Conservation (phyloP, 139 green algal genomes). For the Coccomyxa sp. region DNA sequence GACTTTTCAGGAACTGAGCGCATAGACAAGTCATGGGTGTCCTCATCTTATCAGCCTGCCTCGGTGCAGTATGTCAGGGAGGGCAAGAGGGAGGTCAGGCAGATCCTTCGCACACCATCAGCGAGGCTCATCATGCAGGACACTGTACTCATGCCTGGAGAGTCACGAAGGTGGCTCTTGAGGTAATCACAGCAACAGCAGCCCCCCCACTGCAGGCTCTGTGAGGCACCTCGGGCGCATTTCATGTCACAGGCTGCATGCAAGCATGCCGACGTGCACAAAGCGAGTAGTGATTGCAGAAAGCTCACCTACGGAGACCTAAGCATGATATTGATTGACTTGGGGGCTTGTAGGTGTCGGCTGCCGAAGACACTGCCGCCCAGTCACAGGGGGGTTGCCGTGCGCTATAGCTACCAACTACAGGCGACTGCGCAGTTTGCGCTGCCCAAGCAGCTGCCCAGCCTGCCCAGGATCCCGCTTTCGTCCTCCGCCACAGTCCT, state of each 20-base stretch:
- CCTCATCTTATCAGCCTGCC: neutral
- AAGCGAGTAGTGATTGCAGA: too few relatives aligned
- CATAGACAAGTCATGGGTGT: neutral
- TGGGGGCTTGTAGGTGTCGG: slow-evolving; percentile 16
- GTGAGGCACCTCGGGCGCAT: too few relatives aligned
- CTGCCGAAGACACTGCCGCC: slow-evolving; percentile 42
- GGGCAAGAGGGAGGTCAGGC: neutral
- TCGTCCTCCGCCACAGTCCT: neutral
- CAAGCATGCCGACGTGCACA: too few relatives aligned
- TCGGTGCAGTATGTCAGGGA: neutral
- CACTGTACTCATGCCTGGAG: neutral
- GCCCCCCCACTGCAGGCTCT: neutral
- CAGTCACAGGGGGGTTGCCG: slow-evolving; percentile 39
- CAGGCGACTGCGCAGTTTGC: slow-evolving; percentile 17
- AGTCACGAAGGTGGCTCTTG: neutral
- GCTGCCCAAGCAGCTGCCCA: neutral
- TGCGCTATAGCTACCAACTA: slow-evolving; percentile 39
- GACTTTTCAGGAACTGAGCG: neutral
- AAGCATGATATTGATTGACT: too few relatives aligned
- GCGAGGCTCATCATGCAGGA: neutral
- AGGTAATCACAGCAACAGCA: neutral
- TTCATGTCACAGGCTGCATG: too few relatives aligned
- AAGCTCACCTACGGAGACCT: too few relatives aligned
- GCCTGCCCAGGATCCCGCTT: neutral
- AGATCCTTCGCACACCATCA: neutral